Evolutionary conservation across 306 rosid genomes (phyloP), one percentile per base, ranked within the genome.

Genomic region (Lathyrus sativus): DNA sequence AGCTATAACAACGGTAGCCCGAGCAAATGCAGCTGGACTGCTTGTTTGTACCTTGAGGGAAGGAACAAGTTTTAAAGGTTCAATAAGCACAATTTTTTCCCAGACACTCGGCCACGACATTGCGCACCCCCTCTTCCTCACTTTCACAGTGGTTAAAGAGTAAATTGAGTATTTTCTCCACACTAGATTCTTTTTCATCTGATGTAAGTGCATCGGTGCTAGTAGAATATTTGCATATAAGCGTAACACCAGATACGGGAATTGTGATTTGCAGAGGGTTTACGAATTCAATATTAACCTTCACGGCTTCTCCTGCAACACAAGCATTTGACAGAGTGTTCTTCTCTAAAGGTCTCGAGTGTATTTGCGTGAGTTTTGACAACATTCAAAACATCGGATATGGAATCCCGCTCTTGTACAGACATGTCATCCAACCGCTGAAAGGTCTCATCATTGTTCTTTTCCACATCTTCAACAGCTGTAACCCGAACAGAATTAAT

Each of bases 1-100:
- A 65, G 99, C 99, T 81, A 87, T 95, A 64, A 90, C 99, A 73
- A 95, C 99, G 29, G 99, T 95, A 70, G 99, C 96, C 67, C 99
- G 84, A 67, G 96, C 90, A 87, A 90, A 95, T 76, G 99, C 99
- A 70, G 97, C 78, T 74, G 88, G 86, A 65, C 95, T 90, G 78
- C 85, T 85, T 71, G 92, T 95, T 75, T 96, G 82, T 58, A 87
- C 95, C 99, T 95, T n/a, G n/a, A n/a, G n/a, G n/a, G n/a, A n/a
- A n/a, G n/a, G n/a, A n/a, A n/a, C n/a, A n/a, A n/a, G n/a, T n/a
- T n/a, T n/a, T n/a, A n/a, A n/a, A n/a, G n/a, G n/a, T n/a, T n/a
- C n/a, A n/a, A n/a, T n/a, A n/a, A n/a, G n/a, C n/a, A n/a, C n/a
- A n/a, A n/a, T n/a, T n/a, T n/a, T n/a, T n/a, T n/a, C n/a, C n/a